Evolutionary conservation across 441 rosid genomes (phyloP).

Genomic region (Flueggea neowawraea): DNA sequence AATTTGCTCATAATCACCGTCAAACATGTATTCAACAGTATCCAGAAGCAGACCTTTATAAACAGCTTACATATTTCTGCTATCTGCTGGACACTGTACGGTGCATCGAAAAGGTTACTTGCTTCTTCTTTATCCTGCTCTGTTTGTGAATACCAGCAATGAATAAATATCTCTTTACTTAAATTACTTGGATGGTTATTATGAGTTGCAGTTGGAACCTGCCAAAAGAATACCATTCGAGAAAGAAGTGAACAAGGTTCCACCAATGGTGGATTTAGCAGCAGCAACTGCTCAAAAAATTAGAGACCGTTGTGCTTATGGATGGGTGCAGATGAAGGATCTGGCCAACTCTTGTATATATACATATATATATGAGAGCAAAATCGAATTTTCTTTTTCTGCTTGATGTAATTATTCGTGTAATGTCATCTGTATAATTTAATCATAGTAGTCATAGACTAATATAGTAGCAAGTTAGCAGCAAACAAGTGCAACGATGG

Average conservation of each 20-base stretch:
- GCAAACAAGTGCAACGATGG: background rate
- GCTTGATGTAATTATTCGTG: too few species aligned
- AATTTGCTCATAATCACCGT: background rate
- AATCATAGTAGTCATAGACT: too few species aligned
- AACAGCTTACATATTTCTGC: conserved; percentile 85
- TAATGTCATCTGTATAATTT: too few species aligned
- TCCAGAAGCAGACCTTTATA: conserved; percentile 88
- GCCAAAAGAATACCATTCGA: conserved; percentile 47
- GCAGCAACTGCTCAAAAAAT: conserved; percentile 42
- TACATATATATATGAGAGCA: background rate
- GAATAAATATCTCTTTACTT: too few species aligned
- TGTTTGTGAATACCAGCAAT: too few species aligned
- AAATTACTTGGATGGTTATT: background rate
- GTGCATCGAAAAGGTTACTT: conserved; percentile 67
- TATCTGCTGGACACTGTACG: conserved; percentile 65
- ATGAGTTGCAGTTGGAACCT: conserved; percentile 49
- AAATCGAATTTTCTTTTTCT: too few species aligned
- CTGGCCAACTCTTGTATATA: conserved; percentile 14
- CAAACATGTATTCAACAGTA: conserved; percentile 38
- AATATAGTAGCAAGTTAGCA: too few species aligned
- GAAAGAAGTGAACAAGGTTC: conserved; percentile 54
- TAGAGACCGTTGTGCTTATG: conserved; percentile 81
- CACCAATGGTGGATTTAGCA: conserved; percentile 57
- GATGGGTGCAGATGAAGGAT: conserved; percentile 71
- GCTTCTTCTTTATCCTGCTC: too few species aligned